Evolutionary conservation across 2,329 filamentous ascomycete genomes (phyloP).

Genomic region (Rutstroemia sp.): DNA sequence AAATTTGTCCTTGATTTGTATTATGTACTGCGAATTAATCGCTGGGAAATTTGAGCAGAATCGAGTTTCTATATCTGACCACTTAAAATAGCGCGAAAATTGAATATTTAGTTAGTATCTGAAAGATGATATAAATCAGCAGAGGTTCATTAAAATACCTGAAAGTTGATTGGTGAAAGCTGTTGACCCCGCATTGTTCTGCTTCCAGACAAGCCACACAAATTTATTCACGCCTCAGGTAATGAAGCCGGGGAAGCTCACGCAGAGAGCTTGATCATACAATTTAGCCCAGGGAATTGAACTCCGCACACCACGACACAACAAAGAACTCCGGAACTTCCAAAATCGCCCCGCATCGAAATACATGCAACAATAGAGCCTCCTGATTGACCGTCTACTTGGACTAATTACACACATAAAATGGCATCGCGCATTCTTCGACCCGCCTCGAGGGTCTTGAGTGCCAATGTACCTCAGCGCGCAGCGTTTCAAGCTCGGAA

Average conservation of each 20-base stretch:
- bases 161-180: neutral
- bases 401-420: neutral
- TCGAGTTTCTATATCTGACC: neutral
- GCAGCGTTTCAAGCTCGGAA: conserved; percentile 22
- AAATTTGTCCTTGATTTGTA: conserved; percentile 20
- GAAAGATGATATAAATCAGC: too few species aligned
- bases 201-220: neutral
- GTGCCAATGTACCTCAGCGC: conserved; percentile 19
- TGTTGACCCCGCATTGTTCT: conserved; percentile 2
- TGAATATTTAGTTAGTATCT: neutral
- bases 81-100: neutral
- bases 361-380: neutral
- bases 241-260: conserved; percentile 3
- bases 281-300: neutral
- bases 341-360: neutral
- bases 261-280: conserved; percentile 3
- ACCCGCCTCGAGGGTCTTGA: conserved; percentile 21
- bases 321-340: neutral
- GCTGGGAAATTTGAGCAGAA: neutral
- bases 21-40: conserved; percentile 14
- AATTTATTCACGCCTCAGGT: conserved; percentile 5
- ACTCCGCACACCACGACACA: neutral
- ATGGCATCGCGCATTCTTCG: conserved; percentile 39
- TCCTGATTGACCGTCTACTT: neutral
- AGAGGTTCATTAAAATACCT: too few species aligned